Evolutionary conservation across 2,329 filamentous ascomycete species (phyloP), one percentile per base, ranked within the genome.

Genomic region (Diaporthe australafricana): DNA sequence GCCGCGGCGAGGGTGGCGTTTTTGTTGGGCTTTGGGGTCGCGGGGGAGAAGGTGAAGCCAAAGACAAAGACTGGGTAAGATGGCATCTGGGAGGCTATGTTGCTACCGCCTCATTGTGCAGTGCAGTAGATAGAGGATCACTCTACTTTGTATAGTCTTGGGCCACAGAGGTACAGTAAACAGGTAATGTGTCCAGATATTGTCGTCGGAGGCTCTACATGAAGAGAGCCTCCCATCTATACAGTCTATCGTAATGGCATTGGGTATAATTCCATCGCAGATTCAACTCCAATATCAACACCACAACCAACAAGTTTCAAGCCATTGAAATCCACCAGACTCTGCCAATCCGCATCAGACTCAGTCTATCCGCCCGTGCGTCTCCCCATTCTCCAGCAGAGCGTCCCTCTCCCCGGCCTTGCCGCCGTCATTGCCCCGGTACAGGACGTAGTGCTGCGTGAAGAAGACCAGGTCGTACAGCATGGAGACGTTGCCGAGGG

Each of bases 401-500:
- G 79, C 73, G 17, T 82, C 82, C 47, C 76, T 75, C 78, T 86
- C 83, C 7, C 70, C 76, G 20, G 76, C 73, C 75, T 80, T 80
- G n/a, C 74, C 75, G 3, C 77, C 75, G 5, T 74, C 72, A 8
- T 42, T 50, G 5, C 78, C 78, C 20, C 79, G 80, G 79, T 98
- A 98, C 25, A 98, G 81, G 45, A 95, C 84, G 77, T 95, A 98
- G 82, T 98, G 96, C 83, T 99, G 96, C 5, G 88, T 78, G 66
- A 98, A 92, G 79, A 98, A 98, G 62, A 98, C 86, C 40, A 93
- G 75, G 79, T 98, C 96, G 80, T 98, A 98, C 2, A 94, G 80
- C 77, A 98, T 92, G 71, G 92, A 94, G 56, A 98, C 90, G 78
- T 97, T 96, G 17, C 94, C 93, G 52, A 98, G 87, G 3, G 91